Base-by-base conservation (phyloP, 352 stramenopile species). In the Pythium phragmiticola region DNA sequence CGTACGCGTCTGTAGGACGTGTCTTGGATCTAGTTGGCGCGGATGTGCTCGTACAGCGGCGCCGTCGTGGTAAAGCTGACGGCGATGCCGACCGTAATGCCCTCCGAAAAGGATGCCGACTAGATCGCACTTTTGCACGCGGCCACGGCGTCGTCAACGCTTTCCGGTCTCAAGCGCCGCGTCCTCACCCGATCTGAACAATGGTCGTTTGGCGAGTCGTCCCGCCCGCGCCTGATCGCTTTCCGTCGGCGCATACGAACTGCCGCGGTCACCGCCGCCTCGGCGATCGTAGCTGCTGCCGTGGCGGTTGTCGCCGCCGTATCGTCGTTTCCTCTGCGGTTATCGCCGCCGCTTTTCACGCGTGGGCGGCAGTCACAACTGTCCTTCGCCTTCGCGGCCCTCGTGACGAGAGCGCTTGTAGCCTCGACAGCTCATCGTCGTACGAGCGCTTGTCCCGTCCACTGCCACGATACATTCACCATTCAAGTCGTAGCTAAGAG, bases 151-250 rank as follows among this genome's bases (percentile, higher is more conserved):
- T 91, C 74, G 14, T 89, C 72, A 0, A 88, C 75, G 23, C 60
- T 81, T 42, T 92, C 82, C 0, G 82, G 78, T 33, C 49, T 78
- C 75, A 17, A 65, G 53, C 36, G 50, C 60, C 28, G 60, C 73
- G 30, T 73, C 65, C 58, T 90, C 82, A 9, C 80, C 77, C n/a
- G 3, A 92, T 70, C 63, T 92, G 82, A 39, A 94, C 70, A 46
- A 92, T 65, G 26, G 71, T 74, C 65, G 92, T 91, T 63, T 91
- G 90, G 79, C 71, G 48, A 93, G 60, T 7, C 84, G 82, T 82
- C 84, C 91, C 26, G 78, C 68, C 11, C 84, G 80, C 41, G 80
- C 82, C 42, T 77, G 69, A 47, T 93, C 82, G 67, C 79, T 91
- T 65, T 93, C 84, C 5, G 59, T 48, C 7, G 61, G 47, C 12